Percentiles rank a stretch among this genome's conserved stretches.
Evolutionary conservation across 1,139 yeast genomes (phyloP).

Genomic region (Geotrichum fermentans): DNA sequence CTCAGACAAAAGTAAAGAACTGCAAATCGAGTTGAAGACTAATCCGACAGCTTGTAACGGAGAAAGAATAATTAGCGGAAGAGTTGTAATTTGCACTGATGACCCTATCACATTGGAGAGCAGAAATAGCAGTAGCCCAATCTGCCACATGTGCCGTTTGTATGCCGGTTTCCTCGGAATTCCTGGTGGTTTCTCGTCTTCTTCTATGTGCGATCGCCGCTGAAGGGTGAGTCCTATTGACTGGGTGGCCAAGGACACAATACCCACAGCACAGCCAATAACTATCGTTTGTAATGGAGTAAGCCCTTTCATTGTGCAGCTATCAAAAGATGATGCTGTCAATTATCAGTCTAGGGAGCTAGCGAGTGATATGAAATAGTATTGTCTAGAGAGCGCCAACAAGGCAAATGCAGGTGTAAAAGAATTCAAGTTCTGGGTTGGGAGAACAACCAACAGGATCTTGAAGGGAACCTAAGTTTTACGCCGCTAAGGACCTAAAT

Average conservation of each 20-base stretch:
- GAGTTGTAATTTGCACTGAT: conserved; percentile 73
- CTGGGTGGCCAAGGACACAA: conserved; percentile 74
- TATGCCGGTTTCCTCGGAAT: conserved; percentile 41
- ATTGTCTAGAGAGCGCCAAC: too few species aligned
- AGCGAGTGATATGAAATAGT: too few species aligned
- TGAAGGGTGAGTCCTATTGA: conserved; percentile 81
- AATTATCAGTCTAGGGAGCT: too few species aligned
- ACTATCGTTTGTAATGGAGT: conserved; percentile 25
- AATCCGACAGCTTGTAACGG: conserved; percentile 86
- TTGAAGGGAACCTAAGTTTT: too few species aligned
- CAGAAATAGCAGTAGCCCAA: conserved; percentile 70
- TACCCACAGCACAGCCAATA: conserved; percentile 68
- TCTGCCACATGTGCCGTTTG: conserved; percentile 65
- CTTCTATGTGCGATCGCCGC: conserved; percentile 60
- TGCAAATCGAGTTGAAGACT: conserved; percentile 77
- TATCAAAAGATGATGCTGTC: neutral
- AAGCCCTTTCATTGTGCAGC: conserved; percentile 6
- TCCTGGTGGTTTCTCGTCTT: conserved; percentile 31
- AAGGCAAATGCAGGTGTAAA: too few species aligned
- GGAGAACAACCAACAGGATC: too few species aligned
- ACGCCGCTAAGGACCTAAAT: too few species aligned
- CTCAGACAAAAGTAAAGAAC: conserved; percentile 64
- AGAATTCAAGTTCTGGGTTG: too few species aligned
- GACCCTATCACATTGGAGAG: conserved; percentile 76
- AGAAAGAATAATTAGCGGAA: conserved; percentile 73